Evolutionary conservation across 305 asterid species (phyloP).

Genomic region (Plantago lanceolata): DNA sequence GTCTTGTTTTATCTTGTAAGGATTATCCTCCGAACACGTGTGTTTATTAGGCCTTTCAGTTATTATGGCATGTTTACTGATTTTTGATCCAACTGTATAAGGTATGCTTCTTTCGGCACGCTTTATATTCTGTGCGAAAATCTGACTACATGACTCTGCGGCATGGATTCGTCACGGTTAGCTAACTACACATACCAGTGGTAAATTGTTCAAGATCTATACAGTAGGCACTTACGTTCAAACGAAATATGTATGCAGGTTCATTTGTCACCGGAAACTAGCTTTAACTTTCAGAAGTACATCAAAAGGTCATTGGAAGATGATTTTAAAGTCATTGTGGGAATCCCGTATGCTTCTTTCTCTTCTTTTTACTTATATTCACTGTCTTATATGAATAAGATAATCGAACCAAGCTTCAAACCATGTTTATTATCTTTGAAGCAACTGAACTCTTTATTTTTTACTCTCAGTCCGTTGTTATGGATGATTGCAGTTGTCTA

Average conservation of each 20-base stretch:
- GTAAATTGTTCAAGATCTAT: neutral
- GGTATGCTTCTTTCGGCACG: constrained; percentile 53
- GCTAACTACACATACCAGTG: neutral
- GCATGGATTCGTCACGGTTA: constrained; percentile 54
- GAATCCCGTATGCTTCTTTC: constrained; percentile 50
- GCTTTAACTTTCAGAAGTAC: constrained; percentile 71
- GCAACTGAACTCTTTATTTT: constrained; percentile 15
- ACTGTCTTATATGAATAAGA: neutral
- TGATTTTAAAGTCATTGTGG: constrained; percentile 73
- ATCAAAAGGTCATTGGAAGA: constrained; percentile 80
- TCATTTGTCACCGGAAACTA: constrained; percentile 79
- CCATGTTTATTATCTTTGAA: neutral
- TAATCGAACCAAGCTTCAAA: neutral
- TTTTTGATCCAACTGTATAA: constrained; percentile 20
- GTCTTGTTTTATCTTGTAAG: constrained; percentile 30
- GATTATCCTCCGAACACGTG: neutral
- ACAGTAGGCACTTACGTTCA: neutral
- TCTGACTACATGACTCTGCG: constrained; percentile 59
- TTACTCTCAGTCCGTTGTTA: constrained; percentile 48
- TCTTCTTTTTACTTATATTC: neutral
- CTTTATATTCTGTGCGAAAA: constrained; percentile 46
- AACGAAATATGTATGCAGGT: constrained; percentile 25
- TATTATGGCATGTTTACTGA: neutral
- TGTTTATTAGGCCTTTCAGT: neutral
- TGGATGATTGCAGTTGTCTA: constrained; percentile 70